Evolutionary conservation across 2,329 filamentous ascomycete genomes (phyloP).

Genomic region (Scytalidium sp.): DNA sequence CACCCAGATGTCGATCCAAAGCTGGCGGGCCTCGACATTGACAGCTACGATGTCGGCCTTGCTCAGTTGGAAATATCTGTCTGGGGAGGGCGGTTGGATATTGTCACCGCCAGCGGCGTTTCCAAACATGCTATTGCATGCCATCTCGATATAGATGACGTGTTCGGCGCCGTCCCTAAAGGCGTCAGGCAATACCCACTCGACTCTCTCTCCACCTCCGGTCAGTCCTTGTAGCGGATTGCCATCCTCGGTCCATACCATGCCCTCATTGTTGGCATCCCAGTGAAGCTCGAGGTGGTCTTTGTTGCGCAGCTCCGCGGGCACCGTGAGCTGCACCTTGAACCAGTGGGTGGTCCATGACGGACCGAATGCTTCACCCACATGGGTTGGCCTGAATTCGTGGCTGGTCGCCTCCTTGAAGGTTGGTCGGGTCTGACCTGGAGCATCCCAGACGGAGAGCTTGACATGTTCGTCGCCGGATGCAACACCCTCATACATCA

Average conservation of each 20-base stretch:
- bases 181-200: conserved; percentile 83
- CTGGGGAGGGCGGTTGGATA: conserved; percentile 85
- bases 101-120: conserved; percentile 80
- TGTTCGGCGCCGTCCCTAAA: conserved; percentile 87
- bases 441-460: conserved; percentile 83
- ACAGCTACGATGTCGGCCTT: conserved; percentile 86
- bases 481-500: conserved; percentile 65
- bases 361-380: conserved; percentile 82
- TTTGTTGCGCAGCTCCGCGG: conserved; percentile 67
- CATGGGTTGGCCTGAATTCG: conserved; percentile 68
- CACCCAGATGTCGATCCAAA: conserved; percentile 95
- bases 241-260: conserved; percentile 91
- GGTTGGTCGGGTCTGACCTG: conserved; percentile 72
- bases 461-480: conserved; percentile 75
- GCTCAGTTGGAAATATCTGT: conserved; percentile 73
- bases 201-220: conserved; percentile 80
- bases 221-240: conserved; percentile 88
- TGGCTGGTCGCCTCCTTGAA: conserved; percentile 81
- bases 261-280: conserved; percentile 92
- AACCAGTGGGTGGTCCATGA: conserved; percentile 99
- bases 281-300: conserved; percentile 92
- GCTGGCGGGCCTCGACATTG: conserved; percentile 77
- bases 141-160: conserved; percentile 94
- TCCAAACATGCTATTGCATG: conserved; percentile 98
- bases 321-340: conserved; percentile 76